Evolutionary conservation across 2,329 filamentous ascomycete genomes (phyloP).

Genomic region (Sclerotinia trifoliorum): DNA sequence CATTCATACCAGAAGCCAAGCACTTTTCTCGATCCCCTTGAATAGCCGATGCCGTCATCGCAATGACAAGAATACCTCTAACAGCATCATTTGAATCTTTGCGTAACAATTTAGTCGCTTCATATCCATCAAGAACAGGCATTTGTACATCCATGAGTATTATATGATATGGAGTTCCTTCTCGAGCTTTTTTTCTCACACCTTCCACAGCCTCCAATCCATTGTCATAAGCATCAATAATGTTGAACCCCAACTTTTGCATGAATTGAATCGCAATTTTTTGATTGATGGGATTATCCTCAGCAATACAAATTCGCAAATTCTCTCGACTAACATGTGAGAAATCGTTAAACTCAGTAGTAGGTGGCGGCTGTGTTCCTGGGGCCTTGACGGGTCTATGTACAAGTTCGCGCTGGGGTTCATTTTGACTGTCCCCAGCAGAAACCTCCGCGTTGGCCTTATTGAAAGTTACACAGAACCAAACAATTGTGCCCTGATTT

Average conservation of each 20-base stretch:
- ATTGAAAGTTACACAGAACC: slow-evolving; percentile 81
- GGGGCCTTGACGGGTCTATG: slow-evolving; percentile 46
- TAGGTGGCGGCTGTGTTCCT: slow-evolving; percentile 41
- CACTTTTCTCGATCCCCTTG: slow-evolving; percentile 94
- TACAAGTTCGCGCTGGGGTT: slow-evolving; percentile 35
- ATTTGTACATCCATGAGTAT: slow-evolving; percentile 97
- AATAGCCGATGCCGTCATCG: slow-evolving; percentile 95
- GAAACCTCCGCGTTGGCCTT: slow-evolving; percentile 68
- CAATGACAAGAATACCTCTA: slow-evolving; percentile 83
- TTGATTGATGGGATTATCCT: slow-evolving; percentile 94
- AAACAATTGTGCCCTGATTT: slow-evolving; percentile 67
- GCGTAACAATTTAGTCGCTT: slow-evolving; percentile 81
- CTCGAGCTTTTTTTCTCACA: slow-evolving; percentile 69
- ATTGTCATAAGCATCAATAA: slow-evolving; percentile 85
- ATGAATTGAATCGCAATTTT: slow-evolving; percentile 92
- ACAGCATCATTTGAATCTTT: slow-evolving; percentile 74
- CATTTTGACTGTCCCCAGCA: slow-evolving; percentile 53
- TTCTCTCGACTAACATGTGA: slow-evolving; percentile 72
- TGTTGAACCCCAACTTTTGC: slow-evolving; percentile 75
- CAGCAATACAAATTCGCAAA: slow-evolving; percentile 85
- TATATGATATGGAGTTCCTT: slow-evolving; percentile 79
- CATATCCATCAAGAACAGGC: slow-evolving; percentile 89
- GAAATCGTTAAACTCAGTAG: slow-evolving; percentile 60
- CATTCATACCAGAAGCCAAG: slow-evolving; percentile 94
- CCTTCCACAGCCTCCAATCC: slow-evolving; percentile 86